These are phyloP conservation scores for Athelia psychrophila DNA, from an alignment of 1,284 basidiomycete genomes.

Conservation along the genomic window DNA sequence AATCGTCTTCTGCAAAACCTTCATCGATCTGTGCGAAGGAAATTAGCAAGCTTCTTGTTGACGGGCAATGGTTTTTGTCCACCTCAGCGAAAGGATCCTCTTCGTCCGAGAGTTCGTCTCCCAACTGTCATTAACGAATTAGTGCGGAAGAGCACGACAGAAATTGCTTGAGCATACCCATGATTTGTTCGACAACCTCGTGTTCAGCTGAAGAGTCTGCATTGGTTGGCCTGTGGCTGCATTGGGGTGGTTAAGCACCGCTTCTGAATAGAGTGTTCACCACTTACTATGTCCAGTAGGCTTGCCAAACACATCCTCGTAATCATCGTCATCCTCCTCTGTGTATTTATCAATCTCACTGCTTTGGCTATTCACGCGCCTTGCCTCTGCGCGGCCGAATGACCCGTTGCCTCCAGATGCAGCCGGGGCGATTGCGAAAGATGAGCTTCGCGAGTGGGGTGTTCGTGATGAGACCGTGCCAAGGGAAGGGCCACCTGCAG, in stretches of 20 bases:
- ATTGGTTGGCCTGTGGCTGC: slow-evolving; percentile 57
- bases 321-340: slow-evolving; percentile 85
- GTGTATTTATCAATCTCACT: slow-evolving; percentile 77
- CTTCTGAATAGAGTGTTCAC: slow-evolving; percentile 4
- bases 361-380: slow-evolving; percentile 45
- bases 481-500: slow-evolving; percentile 18
- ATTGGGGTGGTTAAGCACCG: slow-evolving; percentile 2
- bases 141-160: neutral
- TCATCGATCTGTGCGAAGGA: slow-evolving; percentile 71
- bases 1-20: slow-evolving; percentile 83
- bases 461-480: slow-evolving; percentile 22
- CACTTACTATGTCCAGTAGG: slow-evolving; percentile 58
- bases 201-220: slow-evolving; percentile 78
- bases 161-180: slow-evolving; percentile 59
- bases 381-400: slow-evolving; percentile 61
- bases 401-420: slow-evolving; percentile 42
- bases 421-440: slow-evolving; percentile 45
- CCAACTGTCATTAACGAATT: slow-evolving; percentile 48
- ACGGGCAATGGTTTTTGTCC: slow-evolving; percentile 11
- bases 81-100: slow-evolving; percentile 95
- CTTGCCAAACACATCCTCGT: slow-evolving; percentile 89
- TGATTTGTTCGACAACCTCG: slow-evolving; percentile 80
- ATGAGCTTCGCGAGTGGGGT: slow-evolving; percentile 52
- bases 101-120: slow-evolving; percentile 81
- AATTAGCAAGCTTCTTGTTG: slow-evolving; percentile 4